These are phyloP conservation scores for Sclerotinia nivalis DNA, from an alignment of 2,329 filamentous ascomycete species.

Conservation along the genomic window DNA sequence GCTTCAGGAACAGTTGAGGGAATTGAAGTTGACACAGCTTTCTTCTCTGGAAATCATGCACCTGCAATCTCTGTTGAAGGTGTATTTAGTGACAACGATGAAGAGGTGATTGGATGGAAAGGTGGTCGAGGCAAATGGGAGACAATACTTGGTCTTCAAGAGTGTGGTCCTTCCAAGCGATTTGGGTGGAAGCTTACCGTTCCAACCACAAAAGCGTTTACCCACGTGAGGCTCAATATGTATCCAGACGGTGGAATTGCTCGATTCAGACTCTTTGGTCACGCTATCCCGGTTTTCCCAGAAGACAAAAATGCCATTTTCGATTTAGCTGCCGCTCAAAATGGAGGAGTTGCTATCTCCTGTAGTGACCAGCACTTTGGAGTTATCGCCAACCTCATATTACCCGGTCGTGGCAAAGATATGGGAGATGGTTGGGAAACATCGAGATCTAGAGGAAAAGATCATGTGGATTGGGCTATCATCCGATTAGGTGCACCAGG, in stretches of 20 bases:
- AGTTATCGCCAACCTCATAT: slow-evolving; percentile 75
- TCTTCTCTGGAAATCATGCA: slow-evolving; percentile 81
- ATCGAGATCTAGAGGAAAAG: slow-evolving; percentile 67
- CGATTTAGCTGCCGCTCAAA: slow-evolving; percentile 75
- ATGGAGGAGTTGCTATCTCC: slow-evolving; percentile 72
- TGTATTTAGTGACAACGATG: slow-evolving; percentile 65
- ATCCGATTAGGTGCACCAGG: slow-evolving; percentile 69
- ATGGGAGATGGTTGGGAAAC: slow-evolving; percentile 93
- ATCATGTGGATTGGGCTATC: slow-evolving; percentile 79
- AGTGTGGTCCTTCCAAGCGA: slow-evolving; percentile 72
- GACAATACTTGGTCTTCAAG: slow-evolving; percentile 66
- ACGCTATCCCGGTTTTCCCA: slow-evolving; percentile 75
- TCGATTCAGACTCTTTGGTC: slow-evolving; percentile 74
- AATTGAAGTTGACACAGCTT: slow-evolving; percentile 77
- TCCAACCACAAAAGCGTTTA: slow-evolving; percentile 67
- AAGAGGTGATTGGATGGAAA: slow-evolving; percentile 64
- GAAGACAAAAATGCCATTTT: slow-evolving; percentile 64
- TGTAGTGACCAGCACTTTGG: slow-evolving; percentile 87
- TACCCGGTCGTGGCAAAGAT: slow-evolving; percentile 75
- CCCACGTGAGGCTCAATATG: slow-evolving; percentile 80
- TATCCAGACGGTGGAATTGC: slow-evolving; percentile 85
- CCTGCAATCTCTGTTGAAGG: slow-evolving; percentile 78
- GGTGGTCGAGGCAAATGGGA: slow-evolving; percentile 66
- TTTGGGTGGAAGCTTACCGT: slow-evolving; percentile 69
- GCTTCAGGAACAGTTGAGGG: slow-evolving; percentile 72